These are phyloP conservation scores for Henckelia pumila DNA, from an alignment of 257 asterid species.

Conservation along the genomic window DNA sequence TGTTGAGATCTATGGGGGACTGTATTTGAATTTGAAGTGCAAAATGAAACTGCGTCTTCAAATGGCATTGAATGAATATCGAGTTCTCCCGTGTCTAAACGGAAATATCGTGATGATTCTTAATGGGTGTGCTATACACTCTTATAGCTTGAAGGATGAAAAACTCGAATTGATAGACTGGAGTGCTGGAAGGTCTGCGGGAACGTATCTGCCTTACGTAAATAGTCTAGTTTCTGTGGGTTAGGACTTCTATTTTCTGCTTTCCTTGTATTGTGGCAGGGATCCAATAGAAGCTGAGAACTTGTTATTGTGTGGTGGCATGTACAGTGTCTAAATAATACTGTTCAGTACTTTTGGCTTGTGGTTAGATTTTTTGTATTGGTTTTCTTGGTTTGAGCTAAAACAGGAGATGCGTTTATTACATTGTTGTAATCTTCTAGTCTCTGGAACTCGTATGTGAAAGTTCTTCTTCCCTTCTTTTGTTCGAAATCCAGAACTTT, in stretches of 20 bases:
- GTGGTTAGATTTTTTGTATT: background rate
- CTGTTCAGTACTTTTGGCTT: background rate
- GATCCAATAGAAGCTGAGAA: background rate
- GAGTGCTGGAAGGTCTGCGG: background rate
- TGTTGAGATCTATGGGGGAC: constrained; percentile 34
- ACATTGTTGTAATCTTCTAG: background rate
- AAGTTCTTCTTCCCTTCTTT: background rate
- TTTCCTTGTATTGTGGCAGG: background rate
- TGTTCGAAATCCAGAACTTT: too few species aligned
- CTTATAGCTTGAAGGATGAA: constrained; percentile 24
- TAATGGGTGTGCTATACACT: constrained; percentile 12
- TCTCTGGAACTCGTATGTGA: background rate
- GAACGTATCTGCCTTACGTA: constrained; percentile 38
- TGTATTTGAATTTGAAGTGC: constrained; percentile 31
- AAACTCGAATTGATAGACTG: constrained; percentile 5
- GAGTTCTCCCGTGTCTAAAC: constrained; percentile 35
- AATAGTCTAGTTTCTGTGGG: constrained; percentile 42
- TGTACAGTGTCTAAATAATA: background rate
- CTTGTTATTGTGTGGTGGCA: background rate
- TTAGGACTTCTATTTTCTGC: background rate
- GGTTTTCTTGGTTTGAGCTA: background rate
- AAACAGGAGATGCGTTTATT: background rate
- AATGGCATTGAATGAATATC: background rate
- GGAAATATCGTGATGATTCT: constrained; percentile 37
- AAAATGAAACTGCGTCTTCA: constrained; percentile 19